Conservation (phyloP, 2,329 filamentous ascomycete genomes). For the Pseudocercospora ulei region DNA sequence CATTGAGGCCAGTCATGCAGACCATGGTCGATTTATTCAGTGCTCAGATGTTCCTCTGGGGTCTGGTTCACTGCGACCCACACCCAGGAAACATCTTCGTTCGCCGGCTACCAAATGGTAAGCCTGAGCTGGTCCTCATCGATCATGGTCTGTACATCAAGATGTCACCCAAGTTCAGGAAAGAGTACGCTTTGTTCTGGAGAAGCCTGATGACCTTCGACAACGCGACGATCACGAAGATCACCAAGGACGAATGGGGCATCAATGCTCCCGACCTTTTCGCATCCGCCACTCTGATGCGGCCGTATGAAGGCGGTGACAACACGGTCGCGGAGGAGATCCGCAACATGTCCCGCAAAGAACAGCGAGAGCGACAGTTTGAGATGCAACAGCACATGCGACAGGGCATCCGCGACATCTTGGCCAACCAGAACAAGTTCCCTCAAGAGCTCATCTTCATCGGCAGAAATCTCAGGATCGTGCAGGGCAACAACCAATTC, state of each 20-base stretch:
- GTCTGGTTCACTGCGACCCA: constrained; percentile 88
- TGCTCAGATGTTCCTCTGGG: constrained; percentile 98
- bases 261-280: constrained; percentile 84
- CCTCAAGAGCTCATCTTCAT: constrained; percentile 88
- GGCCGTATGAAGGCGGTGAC: constrained; percentile 81
- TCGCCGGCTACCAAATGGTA: constrained; percentile 69
- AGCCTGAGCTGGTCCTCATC: constrained; percentile 83
- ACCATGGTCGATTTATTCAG: constrained; percentile 94
- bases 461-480: constrained; percentile 81
- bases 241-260: constrained; percentile 70
- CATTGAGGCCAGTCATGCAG: constrained; percentile 79
- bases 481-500: constrained; percentile 87
- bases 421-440: constrained; percentile 79
- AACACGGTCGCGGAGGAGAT: constrained; percentile 49
- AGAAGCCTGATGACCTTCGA: constrained; percentile 89
- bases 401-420: constrained; percentile 64
- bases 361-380: constrained; percentile 54
- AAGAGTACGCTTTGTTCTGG: constrained; percentile 85
- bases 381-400: constrained; percentile 69
- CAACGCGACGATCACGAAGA: constrained; percentile 62
- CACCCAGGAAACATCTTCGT: constrained; percentile 98
- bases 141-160: constrained; percentile 95
- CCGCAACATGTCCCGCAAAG: constrained; percentile 47
- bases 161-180: constrained; percentile 72
- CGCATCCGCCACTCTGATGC: constrained; percentile 77